phyloP scores from a whole-genome alignment of 371 early-diverging fungal genomes.

The Vittaforma corneae region DNA sequence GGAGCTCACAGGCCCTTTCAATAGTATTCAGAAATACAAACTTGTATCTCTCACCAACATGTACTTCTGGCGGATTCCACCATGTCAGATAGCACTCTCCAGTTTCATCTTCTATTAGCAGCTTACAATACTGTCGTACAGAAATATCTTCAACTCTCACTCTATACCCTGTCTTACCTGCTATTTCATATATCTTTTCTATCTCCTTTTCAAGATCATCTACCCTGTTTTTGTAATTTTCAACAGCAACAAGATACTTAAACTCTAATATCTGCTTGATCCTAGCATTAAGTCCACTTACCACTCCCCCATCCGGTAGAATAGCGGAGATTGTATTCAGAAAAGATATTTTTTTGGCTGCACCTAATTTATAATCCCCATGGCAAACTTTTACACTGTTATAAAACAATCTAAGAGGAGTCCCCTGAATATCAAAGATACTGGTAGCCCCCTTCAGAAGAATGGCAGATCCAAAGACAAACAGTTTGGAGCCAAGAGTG shows the following conservation, averaged over 20 bases:
- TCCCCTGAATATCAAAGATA: slow-evolving; percentile 19
- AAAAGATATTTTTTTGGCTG: slow-evolving; percentile 40
- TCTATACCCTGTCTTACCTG: slow-evolving; percentile 17
- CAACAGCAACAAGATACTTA: slow-evolving; percentile 27
- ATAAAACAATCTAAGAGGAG: slow-evolving; percentile 5
- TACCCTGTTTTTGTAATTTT: slow-evolving; percentile 33
- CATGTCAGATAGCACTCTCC: slow-evolving; percentile 48
- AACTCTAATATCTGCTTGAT: slow-evolving; percentile 44
- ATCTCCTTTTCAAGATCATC: slow-evolving; percentile 49
- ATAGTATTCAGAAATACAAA: slow-evolving; percentile 34
- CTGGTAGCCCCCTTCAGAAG: slow-evolving; percentile 7
- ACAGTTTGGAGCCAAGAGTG: slow-evolving; percentile 23
- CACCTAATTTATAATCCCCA: slow-evolving; percentile 32
- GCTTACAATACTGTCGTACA: slow-evolving; percentile 35
- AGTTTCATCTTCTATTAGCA: slow-evolving; percentile 33
- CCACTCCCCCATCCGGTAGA: slow-evolving; percentile 31
- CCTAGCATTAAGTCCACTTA: slow-evolving; percentile 31
- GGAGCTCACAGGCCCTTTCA: slow-evolving; percentile 15
- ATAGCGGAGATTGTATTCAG: slow-evolving; percentile 25
- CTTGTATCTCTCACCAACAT: slow-evolving; percentile 21
- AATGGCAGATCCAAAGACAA: slow-evolving; percentile 48
- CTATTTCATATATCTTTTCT: slow-evolving; percentile 41
- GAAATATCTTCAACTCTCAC: slow-evolving; percentile 29
- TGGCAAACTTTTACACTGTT: slow-evolving; percentile 22
- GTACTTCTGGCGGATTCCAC: slow-evolving; percentile 43